Percentiles rank a stretch among this genome's conserved stretches.
These are phyloP conservation scores for Apiospora koreana DNA, from an alignment of 2,329 filamentous ascomycete genomes.

Conservation along the genomic window DNA sequence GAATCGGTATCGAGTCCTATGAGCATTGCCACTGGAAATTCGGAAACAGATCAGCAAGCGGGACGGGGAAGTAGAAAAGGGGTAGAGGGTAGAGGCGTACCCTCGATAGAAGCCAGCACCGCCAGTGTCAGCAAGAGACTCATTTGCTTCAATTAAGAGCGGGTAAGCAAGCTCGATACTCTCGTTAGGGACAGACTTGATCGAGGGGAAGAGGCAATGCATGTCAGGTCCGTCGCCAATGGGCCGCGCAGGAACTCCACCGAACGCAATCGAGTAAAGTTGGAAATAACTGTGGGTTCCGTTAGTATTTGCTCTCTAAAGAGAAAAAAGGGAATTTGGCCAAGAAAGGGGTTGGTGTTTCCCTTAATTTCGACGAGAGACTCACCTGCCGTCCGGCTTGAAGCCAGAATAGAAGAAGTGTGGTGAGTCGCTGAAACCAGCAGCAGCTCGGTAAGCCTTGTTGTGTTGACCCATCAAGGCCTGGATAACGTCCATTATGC, in stretches of 20 bases:
- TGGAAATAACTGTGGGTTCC: constrained; percentile 35
- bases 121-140: constrained; percentile 48
- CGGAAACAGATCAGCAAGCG: background rate
- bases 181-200: constrained; percentile 51
- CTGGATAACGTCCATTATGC: constrained; percentile 50
- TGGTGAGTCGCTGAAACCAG: constrained; percentile 51
- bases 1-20: constrained; percentile 48
- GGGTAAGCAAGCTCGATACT: constrained; percentile 50
- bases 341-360: background rate
- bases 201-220: constrained; percentile 51
- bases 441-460: constrained; percentile 45
- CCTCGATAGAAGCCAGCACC: constrained; percentile 48
- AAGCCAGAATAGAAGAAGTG: constrained; percentile 53
- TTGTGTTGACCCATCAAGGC: constrained; percentile 50
- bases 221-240: constrained; percentile 50
- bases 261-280: constrained; percentile 52
- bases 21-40: constrained; percentile 42
- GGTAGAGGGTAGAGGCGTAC: background rate
- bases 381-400: constrained; percentile 40
- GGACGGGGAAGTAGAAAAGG: no score
- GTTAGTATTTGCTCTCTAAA: background rate
- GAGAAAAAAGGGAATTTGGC: constrained; percentile 25
- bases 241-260: constrained; percentile 47
- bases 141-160: constrained; percentile 48
- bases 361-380: background rate